Conservation (phyloP, 441 rosid species). For the Pelargonium australe region DNA sequence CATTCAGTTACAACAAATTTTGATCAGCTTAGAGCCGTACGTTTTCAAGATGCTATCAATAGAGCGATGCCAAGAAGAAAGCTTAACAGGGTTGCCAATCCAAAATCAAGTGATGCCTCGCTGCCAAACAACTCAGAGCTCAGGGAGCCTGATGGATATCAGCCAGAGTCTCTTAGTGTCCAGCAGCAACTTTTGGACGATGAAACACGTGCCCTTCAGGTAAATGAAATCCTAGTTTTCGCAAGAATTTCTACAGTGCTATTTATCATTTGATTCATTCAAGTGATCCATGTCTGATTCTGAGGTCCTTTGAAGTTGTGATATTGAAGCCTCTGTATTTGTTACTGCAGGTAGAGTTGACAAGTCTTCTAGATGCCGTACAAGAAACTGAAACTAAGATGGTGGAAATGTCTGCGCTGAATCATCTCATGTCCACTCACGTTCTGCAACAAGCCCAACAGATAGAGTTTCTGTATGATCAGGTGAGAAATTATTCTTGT, state of each 20-base stretch:
- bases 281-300: constrained; percentile 13
- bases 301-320: background rate
- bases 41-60: constrained; percentile 85
- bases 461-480: constrained; percentile 74
- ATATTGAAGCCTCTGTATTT: constrained; percentile 15
- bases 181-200: constrained; percentile 78
- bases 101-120: constrained; percentile 37
- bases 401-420: constrained; percentile 97
- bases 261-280: background rate
- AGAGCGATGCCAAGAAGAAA: constrained; percentile 74
- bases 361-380: constrained; percentile 72
- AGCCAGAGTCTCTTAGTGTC: constrained; percentile 46
- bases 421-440: constrained; percentile 91
- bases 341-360: constrained; percentile 65
- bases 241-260: background rate
- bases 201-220: constrained; percentile 94
- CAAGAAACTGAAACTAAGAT: constrained; percentile 88
- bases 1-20: constrained; percentile 77
- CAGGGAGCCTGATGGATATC: constrained; percentile 41
- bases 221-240: constrained; percentile 24
- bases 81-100: constrained; percentile 35
- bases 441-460: constrained; percentile 92
- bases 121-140: constrained; percentile 29
- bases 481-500: constrained; percentile 38
- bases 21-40: constrained; percentile 83